Conservation (phyloP, 371 early-diverging fungal species). For the Chytridium lagenaria region DNA sequence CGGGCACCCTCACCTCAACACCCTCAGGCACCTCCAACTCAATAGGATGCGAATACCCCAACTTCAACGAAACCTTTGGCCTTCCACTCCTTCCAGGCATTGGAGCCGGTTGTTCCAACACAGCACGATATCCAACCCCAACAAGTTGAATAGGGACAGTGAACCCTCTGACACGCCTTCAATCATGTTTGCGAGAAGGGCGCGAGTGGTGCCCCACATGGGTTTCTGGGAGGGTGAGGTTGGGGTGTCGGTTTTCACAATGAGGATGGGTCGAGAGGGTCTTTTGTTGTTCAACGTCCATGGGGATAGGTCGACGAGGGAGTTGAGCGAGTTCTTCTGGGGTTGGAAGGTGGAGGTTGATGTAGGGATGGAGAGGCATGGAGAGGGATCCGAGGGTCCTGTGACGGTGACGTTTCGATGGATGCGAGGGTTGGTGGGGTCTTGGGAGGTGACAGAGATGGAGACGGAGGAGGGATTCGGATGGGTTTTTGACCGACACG, state of each 20-base stretch:
- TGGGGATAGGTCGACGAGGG: too few relatives aligned
- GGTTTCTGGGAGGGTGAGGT: constrained; percentile 69
- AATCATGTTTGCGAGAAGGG: constrained; percentile 84
- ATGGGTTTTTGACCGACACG: constrained; percentile 78
- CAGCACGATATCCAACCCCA: constrained; percentile 95
- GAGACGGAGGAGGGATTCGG: constrained; percentile 70
- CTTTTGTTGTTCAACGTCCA: too few relatives aligned
- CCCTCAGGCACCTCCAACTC: constrained; percentile 80
- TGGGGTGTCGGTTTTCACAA: constrained; percentile 68
- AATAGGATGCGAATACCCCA: constrained; percentile 91
- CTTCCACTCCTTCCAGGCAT: not conserved
- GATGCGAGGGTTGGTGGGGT: constrained; percentile 59
- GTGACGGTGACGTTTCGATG: constrained; percentile 64
- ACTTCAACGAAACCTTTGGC: constrained; percentile 64
- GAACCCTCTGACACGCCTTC: constrained; percentile 92
- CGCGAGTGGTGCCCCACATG: constrained; percentile 97
- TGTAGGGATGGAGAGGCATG: constrained; percentile 82
- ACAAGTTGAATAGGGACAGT: constrained; percentile 81
- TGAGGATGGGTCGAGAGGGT: too few relatives aligned
- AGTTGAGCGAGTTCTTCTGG: constrained; percentile 19
- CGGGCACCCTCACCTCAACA: constrained; percentile 78
- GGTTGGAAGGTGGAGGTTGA: constrained; percentile 61
- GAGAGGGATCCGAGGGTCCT: constrained; percentile 83
- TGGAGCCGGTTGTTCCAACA: constrained; percentile 61
- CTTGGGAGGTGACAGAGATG: constrained; percentile 59